phyloP scores from a whole-genome alignment of 495 filamentous ascomycete species.

The Penicillium macrosclerotiorum region DNA sequence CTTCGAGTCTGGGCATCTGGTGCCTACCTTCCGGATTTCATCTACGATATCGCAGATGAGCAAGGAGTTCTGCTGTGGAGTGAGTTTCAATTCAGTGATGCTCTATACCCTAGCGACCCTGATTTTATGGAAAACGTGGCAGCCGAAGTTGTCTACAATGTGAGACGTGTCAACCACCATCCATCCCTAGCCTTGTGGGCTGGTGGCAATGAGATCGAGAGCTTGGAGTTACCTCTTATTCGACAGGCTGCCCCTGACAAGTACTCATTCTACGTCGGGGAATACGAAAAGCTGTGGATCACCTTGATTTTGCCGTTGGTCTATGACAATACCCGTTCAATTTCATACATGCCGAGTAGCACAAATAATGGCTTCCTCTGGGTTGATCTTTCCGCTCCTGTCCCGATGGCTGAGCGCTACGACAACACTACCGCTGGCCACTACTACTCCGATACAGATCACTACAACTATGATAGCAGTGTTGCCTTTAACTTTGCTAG shows the following conservation, averaged over 20 bases:
- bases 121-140: slow-evolving; percentile 58
- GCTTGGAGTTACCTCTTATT: slow-evolving; percentile 50
- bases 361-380: slow-evolving; percentile 63
- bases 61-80: slow-evolving; percentile 65
- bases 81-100: slow-evolving; percentile 66
- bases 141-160: slow-evolving; percentile 60
- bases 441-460: slow-evolving; percentile 67
- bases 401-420: slow-evolving; percentile 62
- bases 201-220: slow-evolving; percentile 65
- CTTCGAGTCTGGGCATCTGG: slow-evolving; percentile 66
- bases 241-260: slow-evolving; percentile 42
- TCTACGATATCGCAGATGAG: slow-evolving; percentile 68
- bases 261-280: slow-evolving; percentile 44
- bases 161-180: slow-evolving; percentile 64
- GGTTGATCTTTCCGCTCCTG: slow-evolving; percentile 54
- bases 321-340: slow-evolving; percentile 62
- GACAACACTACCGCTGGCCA: slow-evolving; percentile 52
- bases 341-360: slow-evolving; percentile 66
- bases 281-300: slow-evolving; percentile 65
- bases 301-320: slow-evolving; percentile 59
- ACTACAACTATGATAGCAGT: slow-evolving; percentile 62
- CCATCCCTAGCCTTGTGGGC: slow-evolving; percentile 68
- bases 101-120: slow-evolving; percentile 57
- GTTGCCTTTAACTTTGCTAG: slow-evolving; percentile 54
- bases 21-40: slow-evolving; percentile 63